Base-by-base conservation (phyloP, 768 basidiomycete genomes). In the Mycena galopus region DNA sequence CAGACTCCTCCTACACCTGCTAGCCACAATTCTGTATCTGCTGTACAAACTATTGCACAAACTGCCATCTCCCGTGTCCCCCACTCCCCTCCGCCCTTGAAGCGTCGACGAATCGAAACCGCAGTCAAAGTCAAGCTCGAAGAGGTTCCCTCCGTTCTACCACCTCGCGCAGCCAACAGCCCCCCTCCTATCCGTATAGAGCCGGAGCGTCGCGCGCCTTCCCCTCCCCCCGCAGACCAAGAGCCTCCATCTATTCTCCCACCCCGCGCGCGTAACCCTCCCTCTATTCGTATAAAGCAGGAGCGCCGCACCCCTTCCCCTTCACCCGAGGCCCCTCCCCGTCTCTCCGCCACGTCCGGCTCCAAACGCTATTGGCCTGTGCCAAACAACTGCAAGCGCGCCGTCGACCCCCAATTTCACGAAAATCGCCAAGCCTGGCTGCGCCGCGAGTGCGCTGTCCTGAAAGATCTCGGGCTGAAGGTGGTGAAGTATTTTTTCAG, bases 311-410 rank as follows among this genome's bases (percentile, higher is more conserved):
- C 62, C 1, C 65, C 65, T 16, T 69, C 71, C 42, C 65, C 71
- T 2, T 51, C 67, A 17, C 73, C 66, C 17, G 14, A 60, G 17
- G 25, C 42, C 51, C 65, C 65, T 7, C 55, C 69, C 4, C 67
- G 73, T 5, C 73, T 60, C 47, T 47, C 65, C 23, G 71, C 55
- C 21, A 75, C 69, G 2, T 60, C 67, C 27, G 76, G 76, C 25
- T 71, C 73, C 19, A 73, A 77, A 56, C 69, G 76, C 57, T 77
- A 61, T 61, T 74, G 70, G 42, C 76, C 73, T 30, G 65, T 77
- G 2, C 76, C 76, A 1, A 21, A 3, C 4, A 32, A 65, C 33
- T 76, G 75, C 61, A 69, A 29, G 17, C 68, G 71, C 23, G 57
- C 25, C 9, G 42, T 37, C 30, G 35, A 63, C 23, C 67, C 70